Conservation (phyloP, 306 rosid genomes). For the Medicago ruthenica region DNA sequence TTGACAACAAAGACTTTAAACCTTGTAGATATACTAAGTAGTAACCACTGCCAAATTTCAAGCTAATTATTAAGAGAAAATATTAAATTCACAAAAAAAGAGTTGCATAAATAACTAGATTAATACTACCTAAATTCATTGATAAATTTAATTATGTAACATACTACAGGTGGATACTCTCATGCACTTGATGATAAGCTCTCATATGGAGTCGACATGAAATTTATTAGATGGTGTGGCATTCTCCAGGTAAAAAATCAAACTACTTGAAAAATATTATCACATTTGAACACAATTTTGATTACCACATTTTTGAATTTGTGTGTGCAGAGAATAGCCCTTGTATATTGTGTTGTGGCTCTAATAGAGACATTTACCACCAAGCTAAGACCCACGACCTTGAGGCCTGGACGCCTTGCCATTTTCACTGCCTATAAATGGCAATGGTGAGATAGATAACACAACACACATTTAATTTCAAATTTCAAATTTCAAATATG, state of each 20-base stretch:
- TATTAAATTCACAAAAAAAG: no score
- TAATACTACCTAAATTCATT: background rate
- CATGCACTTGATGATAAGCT: slow-evolving; percentile 76
- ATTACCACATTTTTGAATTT: slow-evolving; percentile 40
- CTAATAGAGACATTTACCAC: slow-evolving; percentile 75
- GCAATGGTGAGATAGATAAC: slow-evolving; percentile 58
- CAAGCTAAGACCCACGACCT: slow-evolving; percentile 65
- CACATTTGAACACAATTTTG: slow-evolving; percentile 17
- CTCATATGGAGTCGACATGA: slow-evolving; percentile 78
- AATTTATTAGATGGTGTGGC: slow-evolving; percentile 85
- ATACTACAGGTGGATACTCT: slow-evolving; percentile 75
- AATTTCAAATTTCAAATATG: background rate
- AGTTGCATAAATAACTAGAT: no score
- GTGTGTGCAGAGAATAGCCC: slow-evolving; percentile 79
- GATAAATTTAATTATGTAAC: background rate
- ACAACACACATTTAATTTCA: slow-evolving; percentile 5
- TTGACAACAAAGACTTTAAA: no score
- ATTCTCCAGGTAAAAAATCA: slow-evolving; percentile 72
- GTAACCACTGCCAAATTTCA: no score
- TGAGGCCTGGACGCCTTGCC: slow-evolving; percentile 54
- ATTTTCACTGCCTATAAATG: slow-evolving; percentile 77
- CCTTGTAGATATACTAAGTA: no score
- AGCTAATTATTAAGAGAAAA: no score
- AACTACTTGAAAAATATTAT: slow-evolving; percentile 13
- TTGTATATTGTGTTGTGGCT: slow-evolving; percentile 81